phyloP scores from a whole-genome alignment of 2,329 filamentous ascomycete genomes.

The Alternaria novae-zelandiae region DNA sequence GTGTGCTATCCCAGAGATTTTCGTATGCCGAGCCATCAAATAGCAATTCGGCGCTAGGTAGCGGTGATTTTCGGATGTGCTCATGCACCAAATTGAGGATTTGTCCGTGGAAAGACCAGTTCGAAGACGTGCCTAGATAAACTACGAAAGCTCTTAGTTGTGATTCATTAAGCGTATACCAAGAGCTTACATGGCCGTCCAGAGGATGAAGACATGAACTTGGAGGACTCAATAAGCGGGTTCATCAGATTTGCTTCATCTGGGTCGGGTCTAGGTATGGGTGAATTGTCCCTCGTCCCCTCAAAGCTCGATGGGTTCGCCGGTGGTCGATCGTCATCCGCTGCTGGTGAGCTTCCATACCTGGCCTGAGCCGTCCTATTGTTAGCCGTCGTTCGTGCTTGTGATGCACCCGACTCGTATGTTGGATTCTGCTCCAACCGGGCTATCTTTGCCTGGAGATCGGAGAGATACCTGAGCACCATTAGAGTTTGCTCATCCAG shows the following conservation, averaged over 20 bases:
- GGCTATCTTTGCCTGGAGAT: constrained; percentile 32
- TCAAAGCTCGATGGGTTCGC: constrained; percentile 17
- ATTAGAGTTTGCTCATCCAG: background rate
- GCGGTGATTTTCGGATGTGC: constrained; percentile 52
- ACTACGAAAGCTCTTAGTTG: constrained; percentile 40
- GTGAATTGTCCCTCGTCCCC: constrained; percentile 27
- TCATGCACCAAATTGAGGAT: constrained; percentile 59
- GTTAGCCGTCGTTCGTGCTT: constrained; percentile 1
- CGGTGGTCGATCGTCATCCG: background rate
- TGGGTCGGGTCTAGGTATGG: constrained; percentile 22
- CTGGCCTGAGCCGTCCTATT: background rate
- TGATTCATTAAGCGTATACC: background rate
- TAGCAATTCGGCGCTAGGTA: constrained; percentile 54
- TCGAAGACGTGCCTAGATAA: constrained; percentile 63
- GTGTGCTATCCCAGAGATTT: constrained; percentile 57
- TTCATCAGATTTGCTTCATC: constrained; percentile 32
- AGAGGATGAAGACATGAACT: constrained; percentile 35
- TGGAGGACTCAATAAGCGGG: constrained; percentile 33
- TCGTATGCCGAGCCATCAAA: constrained; percentile 62
- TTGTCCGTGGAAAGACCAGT: constrained; percentile 62
- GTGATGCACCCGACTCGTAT: background rate
- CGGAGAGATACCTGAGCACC: constrained; percentile 31
- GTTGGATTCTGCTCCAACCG: constrained; percentile 18
- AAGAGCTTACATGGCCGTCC: constrained; percentile 25
- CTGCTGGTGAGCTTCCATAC: constrained; percentile 3